Percentiles rank a stretch among this genome's conserved stretches.
These are phyloP conservation scores for Cladophialophora exuberans DNA, from an alignment of 2,329 filamentous ascomycete genomes.

Conservation along the genomic window DNA sequence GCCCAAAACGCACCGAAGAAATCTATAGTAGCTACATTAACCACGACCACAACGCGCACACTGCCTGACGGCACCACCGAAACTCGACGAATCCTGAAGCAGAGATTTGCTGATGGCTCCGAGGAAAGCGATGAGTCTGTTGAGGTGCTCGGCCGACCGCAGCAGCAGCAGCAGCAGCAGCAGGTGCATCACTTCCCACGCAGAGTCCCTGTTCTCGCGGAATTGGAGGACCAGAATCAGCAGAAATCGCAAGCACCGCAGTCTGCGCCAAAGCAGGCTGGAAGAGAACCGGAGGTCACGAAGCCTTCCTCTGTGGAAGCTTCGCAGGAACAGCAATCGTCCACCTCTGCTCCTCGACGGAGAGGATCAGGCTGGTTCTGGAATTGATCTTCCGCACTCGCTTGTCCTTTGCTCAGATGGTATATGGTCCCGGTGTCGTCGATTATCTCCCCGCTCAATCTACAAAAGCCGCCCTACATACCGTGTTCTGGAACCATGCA, in stretches of 20 bases:
- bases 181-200: too few relatives aligned
- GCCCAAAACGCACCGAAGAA: background rate
- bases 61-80: constrained; percentile 61
- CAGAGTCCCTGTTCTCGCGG: too few relatives aligned
- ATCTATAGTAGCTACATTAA: constrained; percentile 58
- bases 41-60: constrained; percentile 59
- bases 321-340: background rate
- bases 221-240: too few relatives aligned
- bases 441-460: background rate
- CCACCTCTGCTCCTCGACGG: background rate
- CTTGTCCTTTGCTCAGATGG: too few relatives aligned
- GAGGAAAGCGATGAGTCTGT: constrained; percentile 61
- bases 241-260: too few relatives aligned
- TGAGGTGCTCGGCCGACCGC: too few relatives aligned
- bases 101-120: constrained; percentile 62
- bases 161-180: too few relatives aligned
- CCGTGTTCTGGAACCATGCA: background rate
- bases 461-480: background rate
- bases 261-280: too few relatives aligned
- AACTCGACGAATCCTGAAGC: constrained; percentile 61
- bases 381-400: constrained; percentile 21
- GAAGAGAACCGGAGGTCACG: too few relatives aligned
- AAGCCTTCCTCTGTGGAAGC: background rate
- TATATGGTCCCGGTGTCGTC: too few relatives aligned
- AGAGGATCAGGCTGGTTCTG: constrained; percentile 28